phyloP scores from a whole-genome alignment of 148 eudicot genomes.

The Persicaria maculosa region DNA sequence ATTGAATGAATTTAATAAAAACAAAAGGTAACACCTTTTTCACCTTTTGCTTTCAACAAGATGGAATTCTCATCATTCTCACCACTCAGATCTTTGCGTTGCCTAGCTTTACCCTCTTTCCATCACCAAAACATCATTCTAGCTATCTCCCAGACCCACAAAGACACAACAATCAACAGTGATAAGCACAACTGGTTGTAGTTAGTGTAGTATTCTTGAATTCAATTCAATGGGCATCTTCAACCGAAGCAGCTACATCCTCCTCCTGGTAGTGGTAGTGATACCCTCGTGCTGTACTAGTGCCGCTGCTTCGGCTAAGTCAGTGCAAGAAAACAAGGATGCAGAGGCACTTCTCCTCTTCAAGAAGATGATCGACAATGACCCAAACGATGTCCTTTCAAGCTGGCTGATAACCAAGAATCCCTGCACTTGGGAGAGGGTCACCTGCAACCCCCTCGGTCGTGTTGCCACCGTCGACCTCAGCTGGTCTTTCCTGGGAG shows the following conservation, averaged over 20 bases:
- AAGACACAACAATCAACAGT: not conserved
- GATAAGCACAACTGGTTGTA: not conserved
- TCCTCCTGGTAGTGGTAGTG: conserved; percentile 9
- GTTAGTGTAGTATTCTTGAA: too few species aligned
- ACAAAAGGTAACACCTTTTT: conserved; percentile 15
- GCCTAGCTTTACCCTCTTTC: conserved; percentile 15
- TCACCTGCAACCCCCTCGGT: conserved; percentile 46
- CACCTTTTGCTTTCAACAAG: conserved; percentile 33
- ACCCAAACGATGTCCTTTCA: conserved; percentile 45
- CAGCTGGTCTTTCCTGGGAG: conserved; percentile 47
- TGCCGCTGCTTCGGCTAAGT: conserved; percentile 9
- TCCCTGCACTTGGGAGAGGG: conserved; percentile 66
- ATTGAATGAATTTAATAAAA: conserved; percentile 16
- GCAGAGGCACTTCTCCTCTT: conserved; percentile 49
- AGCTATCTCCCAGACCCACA: not conserved
- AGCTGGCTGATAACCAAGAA: conserved; percentile 42
- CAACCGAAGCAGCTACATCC: not conserved
- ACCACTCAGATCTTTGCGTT: conserved; percentile 20
- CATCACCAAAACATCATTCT: conserved; percentile 4
- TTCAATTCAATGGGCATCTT: conserved; percentile 14
- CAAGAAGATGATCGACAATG: conserved; percentile 59
- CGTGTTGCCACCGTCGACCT: conserved; percentile 69
- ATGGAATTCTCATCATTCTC: conserved; percentile 42
- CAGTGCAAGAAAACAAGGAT: conserved; percentile 36
- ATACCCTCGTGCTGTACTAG: conserved; percentile 10